Evolutionary conservation across 2,329 filamentous ascomycete genomes (phyloP).

Genomic region (Periconia sp.): DNA sequence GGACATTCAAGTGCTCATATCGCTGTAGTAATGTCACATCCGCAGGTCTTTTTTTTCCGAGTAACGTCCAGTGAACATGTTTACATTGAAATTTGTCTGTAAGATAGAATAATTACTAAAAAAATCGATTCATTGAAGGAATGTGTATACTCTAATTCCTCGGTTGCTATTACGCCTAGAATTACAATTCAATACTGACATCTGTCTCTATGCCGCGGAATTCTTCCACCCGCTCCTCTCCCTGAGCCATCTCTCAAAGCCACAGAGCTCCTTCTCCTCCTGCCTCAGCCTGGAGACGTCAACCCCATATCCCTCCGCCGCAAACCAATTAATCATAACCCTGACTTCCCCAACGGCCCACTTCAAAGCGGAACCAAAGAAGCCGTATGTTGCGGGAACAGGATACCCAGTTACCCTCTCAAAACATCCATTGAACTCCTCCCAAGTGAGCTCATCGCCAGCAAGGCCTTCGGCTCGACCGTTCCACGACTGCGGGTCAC

Average conservation of each 20-base stretch:
- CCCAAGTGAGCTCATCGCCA: constrained; percentile 55
- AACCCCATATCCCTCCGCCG: constrained; percentile 49
- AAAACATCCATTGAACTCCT: constrained; percentile 50
- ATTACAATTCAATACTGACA: too few relatives aligned
- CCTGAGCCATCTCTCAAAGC: constrained; percentile 53
- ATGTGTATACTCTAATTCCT: too few relatives aligned
- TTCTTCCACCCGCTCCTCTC: constrained; percentile 49
- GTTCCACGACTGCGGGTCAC: constrained; percentile 48
- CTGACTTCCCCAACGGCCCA: constrained; percentile 48
- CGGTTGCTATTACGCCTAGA: too few relatives aligned
- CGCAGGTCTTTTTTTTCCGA: too few relatives aligned
- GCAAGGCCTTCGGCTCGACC: constrained; percentile 52
- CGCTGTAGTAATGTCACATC: too few relatives aligned
- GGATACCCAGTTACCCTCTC: constrained; percentile 49
- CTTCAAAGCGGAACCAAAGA: constrained; percentile 46
- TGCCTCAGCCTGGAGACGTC: constrained; percentile 48
- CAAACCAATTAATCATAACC: constrained; percentile 56
- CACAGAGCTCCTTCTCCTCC: constrained; percentile 49
- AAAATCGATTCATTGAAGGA: too few relatives aligned
- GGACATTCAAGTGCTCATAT: too few relatives aligned
- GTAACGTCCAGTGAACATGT: too few relatives aligned
- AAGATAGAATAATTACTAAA: too few relatives aligned
- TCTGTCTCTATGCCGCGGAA: not conserved
- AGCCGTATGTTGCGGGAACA: constrained; percentile 47
- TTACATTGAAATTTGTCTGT: too few relatives aligned